Base-by-base conservation (phyloP, 1,284 basidiomycete species). In the Vanrija sp. region DNA sequence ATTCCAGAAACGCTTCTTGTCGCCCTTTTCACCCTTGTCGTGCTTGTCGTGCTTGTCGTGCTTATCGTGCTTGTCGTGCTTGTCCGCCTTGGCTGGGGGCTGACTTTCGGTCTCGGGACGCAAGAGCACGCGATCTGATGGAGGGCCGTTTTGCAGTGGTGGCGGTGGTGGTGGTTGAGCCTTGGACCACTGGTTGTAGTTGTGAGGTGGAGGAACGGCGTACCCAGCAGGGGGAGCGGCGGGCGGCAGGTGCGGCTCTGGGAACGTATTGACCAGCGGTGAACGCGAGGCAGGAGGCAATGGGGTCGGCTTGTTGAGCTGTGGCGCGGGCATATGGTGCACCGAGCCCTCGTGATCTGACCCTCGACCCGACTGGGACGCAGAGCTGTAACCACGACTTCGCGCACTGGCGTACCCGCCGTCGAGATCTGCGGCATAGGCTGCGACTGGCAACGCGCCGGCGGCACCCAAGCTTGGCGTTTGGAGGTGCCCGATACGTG, bases 341-440 rank as follows among this genome's bases (percentile, higher is more conserved):
- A 55, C 51, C 29, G 51, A 51, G 18, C 52, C 52, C 38, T 61
- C 60, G 26, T 53, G 54, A 46, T 58, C 60, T 3, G 57, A 58
- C 5, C 47, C 51, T 14, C 54, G 54, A 6, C 56, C 58, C 5
- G 49, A 54, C 6, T 58, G 61, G 12, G 61, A 58, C 3, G 61
- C 46, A 4, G 57, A 47, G 26, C 52, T 57, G 52, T 56, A 58
- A 8, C 56, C 59, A 16, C 52, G 25, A 39, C 44, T 52, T 19
- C 60, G 46, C 25, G 43, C 46, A 8, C 43, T 18, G 3, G 49
- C 38, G 47, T 64, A 61, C 7, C 46, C 51, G 21, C 63, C 65
- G 44, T 66, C 62, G 25, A 66, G 62, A 64, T 34, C 63, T 23
- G 23, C 46, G 8, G 28, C 29, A 38, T 47, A 52, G 28, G 53